Conservation (phyloP, 441 rosid genomes). For the Populus hybrid region DNA sequence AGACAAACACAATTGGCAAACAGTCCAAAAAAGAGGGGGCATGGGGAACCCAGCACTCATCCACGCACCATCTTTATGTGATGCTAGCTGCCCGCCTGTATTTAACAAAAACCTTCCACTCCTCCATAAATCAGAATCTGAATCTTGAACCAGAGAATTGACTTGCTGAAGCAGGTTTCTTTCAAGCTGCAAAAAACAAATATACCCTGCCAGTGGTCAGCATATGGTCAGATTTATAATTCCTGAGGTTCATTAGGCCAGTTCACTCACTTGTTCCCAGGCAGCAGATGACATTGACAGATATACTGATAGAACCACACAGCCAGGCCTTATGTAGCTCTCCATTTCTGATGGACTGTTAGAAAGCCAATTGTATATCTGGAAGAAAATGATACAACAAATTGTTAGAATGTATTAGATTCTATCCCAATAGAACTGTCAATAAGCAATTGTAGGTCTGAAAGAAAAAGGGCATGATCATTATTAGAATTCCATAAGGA, state of each 20-base stretch:
- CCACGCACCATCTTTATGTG: conserved; percentile 66
- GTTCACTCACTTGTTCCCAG: conserved; percentile 76
- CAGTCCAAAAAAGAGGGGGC: not conserved
- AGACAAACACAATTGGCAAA: not conserved
- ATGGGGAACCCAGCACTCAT: not conserved
- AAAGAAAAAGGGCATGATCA: conserved; percentile 14
- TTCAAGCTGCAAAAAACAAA: conserved; percentile 56
- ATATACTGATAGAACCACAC: conserved; percentile 76
- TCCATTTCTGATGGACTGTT: conserved; percentile 93
- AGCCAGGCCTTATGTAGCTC: conserved; percentile 95
- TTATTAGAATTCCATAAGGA: conserved; percentile 8
- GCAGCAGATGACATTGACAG: conserved; percentile 63
- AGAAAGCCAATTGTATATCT: conserved; percentile 55
- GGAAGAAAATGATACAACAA: not conserved
- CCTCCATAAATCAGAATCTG: conserved; percentile 71
- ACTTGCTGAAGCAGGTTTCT: conserved; percentile 54
- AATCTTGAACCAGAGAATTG: conserved; percentile 49
- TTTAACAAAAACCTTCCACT: conserved; percentile 66
- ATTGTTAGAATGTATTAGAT: not conserved
- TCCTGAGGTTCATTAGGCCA: not conserved
- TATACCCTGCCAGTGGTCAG: conserved; percentile 32
- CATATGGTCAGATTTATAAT: conserved; percentile 12
- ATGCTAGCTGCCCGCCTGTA: conserved; percentile 63
- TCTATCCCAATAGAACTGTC: not conserved
- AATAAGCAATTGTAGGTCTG: conserved; percentile 52